Percentiles rank a stretch among this genome's conserved stretches.
These are phyloP conservation scores for Bipolaris oryzae DNA, from an alignment of 2,329 filamentous ascomycete genomes.

Conservation along the genomic window DNA sequence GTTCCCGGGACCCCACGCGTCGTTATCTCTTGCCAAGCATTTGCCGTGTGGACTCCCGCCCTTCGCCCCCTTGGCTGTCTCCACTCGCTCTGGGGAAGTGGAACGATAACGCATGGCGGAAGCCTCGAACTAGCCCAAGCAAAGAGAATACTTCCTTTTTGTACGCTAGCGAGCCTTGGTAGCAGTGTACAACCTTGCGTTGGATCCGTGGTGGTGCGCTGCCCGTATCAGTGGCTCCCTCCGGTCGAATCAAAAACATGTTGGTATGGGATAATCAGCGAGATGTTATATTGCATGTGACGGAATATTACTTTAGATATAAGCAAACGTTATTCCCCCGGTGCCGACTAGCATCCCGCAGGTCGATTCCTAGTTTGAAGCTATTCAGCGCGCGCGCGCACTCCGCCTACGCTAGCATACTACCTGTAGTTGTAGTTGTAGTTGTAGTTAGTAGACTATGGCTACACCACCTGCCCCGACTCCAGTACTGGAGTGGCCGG, in stretches of 20 bases:
- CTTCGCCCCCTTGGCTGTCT: conserved; percentile 27
- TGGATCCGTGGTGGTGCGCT: not conserved
- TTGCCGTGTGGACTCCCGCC: conserved; percentile 25
- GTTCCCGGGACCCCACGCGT: conserved; percentile 20
- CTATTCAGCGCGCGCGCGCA: not conserved
- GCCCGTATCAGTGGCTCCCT: conserved; percentile 7
- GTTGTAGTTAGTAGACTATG: conserved; percentile 18
- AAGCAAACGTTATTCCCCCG: not conserved
- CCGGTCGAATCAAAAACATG: not conserved
- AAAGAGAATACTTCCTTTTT: conserved; percentile 21
- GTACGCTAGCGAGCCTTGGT: not conserved
- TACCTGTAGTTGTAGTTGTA: too few relatives aligned
- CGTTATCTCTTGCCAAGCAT: conserved; percentile 43
- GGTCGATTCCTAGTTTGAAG: not conserved
- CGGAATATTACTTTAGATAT: not conserved
- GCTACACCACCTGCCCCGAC: conserved; percentile 35
- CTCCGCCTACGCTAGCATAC: not conserved
- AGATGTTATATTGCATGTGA: conserved; percentile 22
- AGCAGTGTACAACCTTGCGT: too few relatives aligned
- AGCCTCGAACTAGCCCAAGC: conserved; percentile 23
- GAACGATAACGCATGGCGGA: conserved; percentile 33
- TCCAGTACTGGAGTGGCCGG: conserved; percentile 52
- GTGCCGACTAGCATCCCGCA: not conserved
- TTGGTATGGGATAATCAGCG: not conserved
- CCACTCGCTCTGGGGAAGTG: conserved; percentile 22